Percentiles rank a stretch among this genome's conserved stretches.
phyloP scores from a whole-genome alignment of 2,329 filamentous ascomycete genomes.

The Ophiostoma novo-ulmi region DNA sequence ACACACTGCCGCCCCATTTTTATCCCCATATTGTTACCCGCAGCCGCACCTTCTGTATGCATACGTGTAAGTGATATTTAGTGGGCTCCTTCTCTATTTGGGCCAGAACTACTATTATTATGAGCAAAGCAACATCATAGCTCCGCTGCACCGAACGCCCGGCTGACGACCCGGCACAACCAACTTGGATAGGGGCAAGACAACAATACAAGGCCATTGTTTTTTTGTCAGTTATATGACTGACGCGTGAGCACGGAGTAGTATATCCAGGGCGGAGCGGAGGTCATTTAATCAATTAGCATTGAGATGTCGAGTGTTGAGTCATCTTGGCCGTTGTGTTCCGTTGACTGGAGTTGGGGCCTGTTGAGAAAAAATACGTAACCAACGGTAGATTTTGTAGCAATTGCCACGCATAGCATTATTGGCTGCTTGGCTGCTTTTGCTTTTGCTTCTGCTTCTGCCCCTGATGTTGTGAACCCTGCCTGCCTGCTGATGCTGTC shows the following conservation, averaged over 20 bases:
- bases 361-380: too few relatives aligned
- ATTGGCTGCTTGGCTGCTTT: background rate
- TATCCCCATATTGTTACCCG: background rate
- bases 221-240: background rate
- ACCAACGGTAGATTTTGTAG: background rate
- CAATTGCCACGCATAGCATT: background rate
- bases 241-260: background rate
- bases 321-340: background rate
- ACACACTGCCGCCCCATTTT: background rate
- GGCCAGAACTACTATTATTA: background rate
- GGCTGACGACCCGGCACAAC: conserved; percentile 18
- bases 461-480: background rate
- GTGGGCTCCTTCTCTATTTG: background rate
- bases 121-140: background rate
- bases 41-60: conserved; percentile 2
- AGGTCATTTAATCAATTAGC: background rate
- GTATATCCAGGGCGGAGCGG: conserved; percentile 5
- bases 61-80: conserved; percentile 19
- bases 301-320: background rate
- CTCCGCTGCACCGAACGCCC: conserved; percentile 26
- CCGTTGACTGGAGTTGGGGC: background rate
- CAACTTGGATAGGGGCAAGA: background rate
- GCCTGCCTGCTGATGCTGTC: background rate
- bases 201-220: background rate
- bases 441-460: too few relatives aligned